Conservation (phyloP, 2,329 filamentous ascomycete genomes). For the Davidsoniella australis region DNA sequence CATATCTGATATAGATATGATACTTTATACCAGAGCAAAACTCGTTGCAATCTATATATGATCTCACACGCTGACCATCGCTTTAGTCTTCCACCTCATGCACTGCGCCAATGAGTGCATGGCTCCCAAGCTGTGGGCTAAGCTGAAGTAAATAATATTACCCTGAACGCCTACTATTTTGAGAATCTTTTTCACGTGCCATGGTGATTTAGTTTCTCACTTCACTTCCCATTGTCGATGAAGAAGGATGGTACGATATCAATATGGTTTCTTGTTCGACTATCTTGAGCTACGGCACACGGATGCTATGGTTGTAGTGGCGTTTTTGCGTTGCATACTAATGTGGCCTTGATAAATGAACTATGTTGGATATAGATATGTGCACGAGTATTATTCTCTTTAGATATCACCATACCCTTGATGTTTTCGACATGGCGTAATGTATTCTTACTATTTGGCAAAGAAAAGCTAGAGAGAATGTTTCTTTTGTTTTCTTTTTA, state of each 20-base stretch:
- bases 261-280: not conserved
- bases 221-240: constrained; percentile 1
- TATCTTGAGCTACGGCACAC: not conserved
- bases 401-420: not conserved
- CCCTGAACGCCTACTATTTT: not conserved
- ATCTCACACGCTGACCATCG: constrained; percentile 5
- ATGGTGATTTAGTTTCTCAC: constrained; percentile 5
- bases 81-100: constrained; percentile 86
- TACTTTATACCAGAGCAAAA: not conserved
- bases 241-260: not conserved
- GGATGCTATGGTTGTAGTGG: not conserved
- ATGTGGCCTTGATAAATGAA: not conserved
- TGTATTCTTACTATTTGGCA: constrained; percentile 12
- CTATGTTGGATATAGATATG: not conserved
- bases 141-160: constrained; percentile 60
- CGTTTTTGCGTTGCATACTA: not conserved
- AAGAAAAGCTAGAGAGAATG: constrained; percentile 9
- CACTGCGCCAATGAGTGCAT: constrained; percentile 90
- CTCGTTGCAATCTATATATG: not conserved
- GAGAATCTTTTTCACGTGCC: constrained; percentile 2
- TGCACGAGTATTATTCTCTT: not conserved
- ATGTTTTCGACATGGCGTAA: constrained; percentile 7
- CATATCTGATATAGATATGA: not conserved
- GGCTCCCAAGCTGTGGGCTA: constrained; percentile 85
- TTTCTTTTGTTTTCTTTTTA: constrained; percentile 3